Evolutionary conservation across 2,329 filamentous ascomycete species (phyloP).

Genomic region (Aspergillus sojae): DNA sequence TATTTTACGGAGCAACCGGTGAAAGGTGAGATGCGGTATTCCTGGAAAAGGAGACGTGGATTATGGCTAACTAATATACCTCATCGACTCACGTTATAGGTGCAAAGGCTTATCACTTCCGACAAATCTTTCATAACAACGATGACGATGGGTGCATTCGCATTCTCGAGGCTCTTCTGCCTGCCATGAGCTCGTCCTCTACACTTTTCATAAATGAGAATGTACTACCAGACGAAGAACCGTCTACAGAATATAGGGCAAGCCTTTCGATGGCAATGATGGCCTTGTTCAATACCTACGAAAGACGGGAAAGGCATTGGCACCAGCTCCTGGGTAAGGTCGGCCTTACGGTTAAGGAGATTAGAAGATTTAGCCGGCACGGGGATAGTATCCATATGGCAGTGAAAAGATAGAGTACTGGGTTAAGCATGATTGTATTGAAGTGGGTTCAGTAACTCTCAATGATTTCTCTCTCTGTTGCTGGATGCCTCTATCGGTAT

Average conservation of each 20-base stretch:
- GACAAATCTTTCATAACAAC: not conserved
- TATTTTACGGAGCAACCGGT: conserved; percentile 1
- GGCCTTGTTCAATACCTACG: conserved; percentile 1
- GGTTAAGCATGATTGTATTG: not conserved
- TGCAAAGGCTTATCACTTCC: not conserved
- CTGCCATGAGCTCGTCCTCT: not conserved
- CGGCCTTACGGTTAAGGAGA: not conserved
- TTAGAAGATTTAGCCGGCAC: not conserved
- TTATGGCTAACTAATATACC: not conserved
- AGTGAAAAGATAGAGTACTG: not conserved
- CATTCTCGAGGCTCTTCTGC: not conserved
- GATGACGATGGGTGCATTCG: not conserved
- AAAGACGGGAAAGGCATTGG: conserved; percentile 1
- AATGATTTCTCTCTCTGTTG: not conserved
- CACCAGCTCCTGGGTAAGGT: not conserved
- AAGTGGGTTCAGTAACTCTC: not conserved
- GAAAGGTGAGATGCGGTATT: not conserved
- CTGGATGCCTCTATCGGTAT: not conserved
- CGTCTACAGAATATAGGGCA: not conserved
- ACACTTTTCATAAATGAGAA: not conserved
- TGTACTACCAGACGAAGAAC: not conserved
- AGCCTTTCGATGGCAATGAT: not conserved
- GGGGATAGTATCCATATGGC: not conserved
- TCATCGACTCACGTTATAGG: not conserved
- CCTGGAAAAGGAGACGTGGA: not conserved